Percentiles rank a stretch among this genome's conserved stretches.
phyloP scores from a whole-genome alignment of 371 early-diverging fungal species.

The Smittium culicis region DNA sequence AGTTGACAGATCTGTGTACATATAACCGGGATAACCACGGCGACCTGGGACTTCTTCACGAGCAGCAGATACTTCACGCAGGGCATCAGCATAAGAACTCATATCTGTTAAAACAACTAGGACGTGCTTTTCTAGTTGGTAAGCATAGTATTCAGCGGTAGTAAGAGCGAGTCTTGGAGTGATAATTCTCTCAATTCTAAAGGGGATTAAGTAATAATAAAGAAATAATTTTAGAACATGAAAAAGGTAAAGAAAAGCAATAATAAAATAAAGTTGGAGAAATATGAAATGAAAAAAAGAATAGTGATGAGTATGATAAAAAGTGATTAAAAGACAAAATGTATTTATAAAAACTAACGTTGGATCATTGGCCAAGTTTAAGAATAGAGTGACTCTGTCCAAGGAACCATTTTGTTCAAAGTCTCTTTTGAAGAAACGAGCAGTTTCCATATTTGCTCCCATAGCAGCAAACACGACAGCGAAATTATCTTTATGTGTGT shows the following conservation, averaged over 20 bases:
- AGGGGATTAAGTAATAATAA: too few relatives aligned
- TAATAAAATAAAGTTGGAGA: too few relatives aligned
- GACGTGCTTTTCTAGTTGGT: constrained; percentile 99
- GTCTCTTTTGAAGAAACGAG: constrained; percentile 99
- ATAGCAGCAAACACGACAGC: constrained; percentile 99
- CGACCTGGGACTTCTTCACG: constrained; percentile 99
- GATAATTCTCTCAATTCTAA: constrained; percentile 96
- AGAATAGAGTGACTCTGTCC: constrained; percentile 97
- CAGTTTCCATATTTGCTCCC: constrained; percentile 99
- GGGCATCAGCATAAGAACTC: constrained; percentile 99
- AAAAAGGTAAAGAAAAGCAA: too few relatives aligned
- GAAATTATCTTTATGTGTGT: constrained; percentile 99
- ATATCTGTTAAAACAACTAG: constrained; percentile 99
- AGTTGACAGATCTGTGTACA: constrained; percentile 99
- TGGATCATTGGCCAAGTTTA: constrained; percentile 99
- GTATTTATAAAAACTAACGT: constrained; percentile 40
- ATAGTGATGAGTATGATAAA: constrained; percentile 3
- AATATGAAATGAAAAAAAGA: constrained; percentile 20
- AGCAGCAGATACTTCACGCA: constrained; percentile 99
- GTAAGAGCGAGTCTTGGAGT: constrained; percentile 99
- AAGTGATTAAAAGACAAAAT: constrained; percentile 34
- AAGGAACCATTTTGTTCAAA: constrained; percentile 99
- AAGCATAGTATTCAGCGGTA: constrained; percentile 99
- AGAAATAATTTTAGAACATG: too few relatives aligned
- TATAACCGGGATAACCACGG: constrained; percentile 99